Conservation (phyloP, 1,284 basidiomycete species). For the Cryptococcus wingfieldii region DNA sequence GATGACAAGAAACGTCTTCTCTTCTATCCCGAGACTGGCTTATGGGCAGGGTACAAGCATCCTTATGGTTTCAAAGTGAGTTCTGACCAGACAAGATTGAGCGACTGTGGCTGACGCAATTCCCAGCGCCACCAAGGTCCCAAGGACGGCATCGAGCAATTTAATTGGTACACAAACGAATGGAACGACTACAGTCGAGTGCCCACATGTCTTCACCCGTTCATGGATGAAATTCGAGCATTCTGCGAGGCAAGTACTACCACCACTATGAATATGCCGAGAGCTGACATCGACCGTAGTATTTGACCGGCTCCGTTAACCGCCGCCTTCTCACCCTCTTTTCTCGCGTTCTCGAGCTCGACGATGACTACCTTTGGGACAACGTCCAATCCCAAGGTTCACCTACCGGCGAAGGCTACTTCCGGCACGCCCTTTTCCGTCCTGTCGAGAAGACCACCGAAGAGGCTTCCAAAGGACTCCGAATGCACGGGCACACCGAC, state of each 20-base stretch:
- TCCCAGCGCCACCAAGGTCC: constrained; percentile 35
- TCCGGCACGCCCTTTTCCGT: constrained; percentile 50
- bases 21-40: constrained; percentile 32
- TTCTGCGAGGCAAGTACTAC: constrained; percentile 44
- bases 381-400: constrained; percentile 46
- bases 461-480: constrained; percentile 43
- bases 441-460: constrained; percentile 42
- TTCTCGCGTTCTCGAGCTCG: constrained; percentile 49
- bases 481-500: constrained; percentile 51
- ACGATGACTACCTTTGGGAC: constrained; percentile 50
- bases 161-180: constrained; percentile 48
- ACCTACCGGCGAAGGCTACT: constrained; percentile 47
- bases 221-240: constrained; percentile 46
- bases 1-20: constrained; percentile 35
- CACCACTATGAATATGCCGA: not conserved
- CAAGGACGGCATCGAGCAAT: constrained; percentile 49
- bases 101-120: not conserved
- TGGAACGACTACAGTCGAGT: constrained; percentile 28
- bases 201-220: constrained; percentile 31
- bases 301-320: constrained; percentile 34
- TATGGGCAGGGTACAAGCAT: constrained; percentile 49
- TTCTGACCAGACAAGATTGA: not conserved
- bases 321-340: constrained; percentile 49
- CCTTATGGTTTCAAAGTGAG: constrained; percentile 46
- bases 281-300: constrained; percentile 10